Percentiles rank a stretch among this genome's conserved stretches.
phyloP scores from a whole-genome alignment of 495 filamentous ascomycete species.

The Penicillium maclennaniae region DNA sequence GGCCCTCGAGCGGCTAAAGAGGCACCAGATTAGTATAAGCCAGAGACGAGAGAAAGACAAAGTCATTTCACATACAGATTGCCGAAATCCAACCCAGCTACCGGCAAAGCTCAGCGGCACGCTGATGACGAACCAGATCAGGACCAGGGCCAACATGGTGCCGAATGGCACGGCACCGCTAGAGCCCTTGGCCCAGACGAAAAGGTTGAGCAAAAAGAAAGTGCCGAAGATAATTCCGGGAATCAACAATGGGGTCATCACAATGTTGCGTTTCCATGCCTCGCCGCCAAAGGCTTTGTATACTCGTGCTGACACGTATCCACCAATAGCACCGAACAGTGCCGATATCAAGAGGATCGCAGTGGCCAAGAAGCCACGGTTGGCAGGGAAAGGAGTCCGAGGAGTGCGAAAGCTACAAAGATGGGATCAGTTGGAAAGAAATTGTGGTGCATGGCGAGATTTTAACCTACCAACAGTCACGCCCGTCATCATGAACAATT shows the following conservation, averaged over 20 bases:
- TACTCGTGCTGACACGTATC: conserved; percentile 80
- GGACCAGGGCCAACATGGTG: conserved; percentile 89
- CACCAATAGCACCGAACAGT: conserved; percentile 86
- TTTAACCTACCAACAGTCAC: conserved; percentile 65
- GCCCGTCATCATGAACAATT: conserved; percentile 96
- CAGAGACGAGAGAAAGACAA: background rate
- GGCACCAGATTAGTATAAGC: background rate
- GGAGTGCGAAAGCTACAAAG: conserved; percentile 67
- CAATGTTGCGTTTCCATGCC: conserved; percentile 89
- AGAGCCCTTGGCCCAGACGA: conserved; percentile 86
- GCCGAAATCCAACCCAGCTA: conserved; percentile 87
- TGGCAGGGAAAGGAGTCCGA: conserved; percentile 95
- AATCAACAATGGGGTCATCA: conserved; percentile 78
- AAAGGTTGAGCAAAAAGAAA: conserved; percentile 94
- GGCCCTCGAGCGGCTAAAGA: conserved; percentile 57
- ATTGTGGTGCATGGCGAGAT: background rate
- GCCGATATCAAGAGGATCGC: conserved; percentile 92
- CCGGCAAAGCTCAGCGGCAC: conserved; percentile 86
- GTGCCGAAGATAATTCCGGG: conserved; percentile 80
- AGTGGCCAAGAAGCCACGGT: conserved; percentile 87
- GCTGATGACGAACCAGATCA: conserved; percentile 95
- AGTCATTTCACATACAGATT: conserved; percentile 37
- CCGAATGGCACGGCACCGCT: conserved; percentile 94
- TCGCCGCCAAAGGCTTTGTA: conserved; percentile 94
- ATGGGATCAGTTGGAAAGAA: conserved; percentile 7